Percentiles rank a stretch among this genome's conserved stretches.
Conservation (phyloP, 2,329 filamentous ascomycete species). For the Amylocarpus encephaloides region DNA sequence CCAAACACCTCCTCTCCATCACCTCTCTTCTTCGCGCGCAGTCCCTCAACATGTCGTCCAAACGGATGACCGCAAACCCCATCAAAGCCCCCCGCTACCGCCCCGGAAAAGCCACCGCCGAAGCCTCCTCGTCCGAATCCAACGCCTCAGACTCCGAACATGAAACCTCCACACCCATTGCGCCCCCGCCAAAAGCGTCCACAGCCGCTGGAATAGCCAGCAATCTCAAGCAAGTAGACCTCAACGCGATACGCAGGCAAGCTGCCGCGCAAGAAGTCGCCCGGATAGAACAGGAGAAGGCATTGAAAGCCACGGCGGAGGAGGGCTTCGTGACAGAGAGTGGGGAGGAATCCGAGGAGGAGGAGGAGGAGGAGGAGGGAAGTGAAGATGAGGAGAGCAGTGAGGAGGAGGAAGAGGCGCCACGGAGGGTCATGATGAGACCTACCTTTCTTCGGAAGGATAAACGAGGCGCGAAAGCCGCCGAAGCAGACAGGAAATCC, state of each 20-base stretch:
- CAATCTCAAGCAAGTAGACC: constrained; percentile 46
- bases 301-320: constrained; percentile 40
- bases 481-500: constrained; percentile 30
- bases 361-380: constrained; percentile 25
- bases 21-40: not conserved
- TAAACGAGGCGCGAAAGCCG: constrained; percentile 36
- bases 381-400: constrained; percentile 34
- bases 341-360: constrained; percentile 28
- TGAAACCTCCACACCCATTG: constrained; percentile 34
- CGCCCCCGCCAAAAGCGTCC: constrained; percentile 51
- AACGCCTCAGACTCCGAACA: constrained; percentile 46
- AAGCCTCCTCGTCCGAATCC: constrained; percentile 40
- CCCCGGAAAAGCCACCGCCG: constrained; percentile 68
- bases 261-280: constrained; percentile 42
- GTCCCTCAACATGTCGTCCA: constrained; percentile 51
- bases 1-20: not conserved
- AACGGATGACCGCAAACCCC: constrained; percentile 92
- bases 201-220: constrained; percentile 52
- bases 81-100: constrained; percentile 74
- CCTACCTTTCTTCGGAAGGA: constrained; percentile 59
- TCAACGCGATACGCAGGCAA: constrained; percentile 41
- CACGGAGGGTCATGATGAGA: constrained; percentile 51
- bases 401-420: constrained; percentile 53
- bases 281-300: constrained; percentile 41
- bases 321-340: constrained; percentile 61